Percentiles rank a stretch among this genome's conserved stretches.
These are phyloP conservation scores for Lecanicillium sp. DNA, from an alignment of 2,329 filamentous ascomycete species.

Conservation along the genomic window DNA sequence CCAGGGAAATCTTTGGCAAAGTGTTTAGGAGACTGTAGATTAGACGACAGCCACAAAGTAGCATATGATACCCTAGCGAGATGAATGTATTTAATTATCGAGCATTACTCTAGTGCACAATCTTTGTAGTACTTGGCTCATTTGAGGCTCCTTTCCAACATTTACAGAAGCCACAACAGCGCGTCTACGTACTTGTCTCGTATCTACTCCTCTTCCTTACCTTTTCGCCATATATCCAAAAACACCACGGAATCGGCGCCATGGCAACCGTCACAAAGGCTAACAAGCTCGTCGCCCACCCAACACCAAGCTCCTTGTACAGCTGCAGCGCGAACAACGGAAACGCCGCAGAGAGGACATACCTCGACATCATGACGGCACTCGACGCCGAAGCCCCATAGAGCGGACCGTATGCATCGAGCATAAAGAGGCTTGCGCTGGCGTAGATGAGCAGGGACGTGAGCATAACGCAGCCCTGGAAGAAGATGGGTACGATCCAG, in stretches of 20 bases:
- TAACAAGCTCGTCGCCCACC: slow-evolving; percentile 35
- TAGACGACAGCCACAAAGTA: not conserved
- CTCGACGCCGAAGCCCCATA: slow-evolving; percentile 19
- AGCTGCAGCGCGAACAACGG: slow-evolving; percentile 31
- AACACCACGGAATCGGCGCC: slow-evolving; percentile 26
- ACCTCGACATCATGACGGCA: slow-evolving; percentile 23
- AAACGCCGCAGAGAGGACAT: slow-evolving; percentile 52
- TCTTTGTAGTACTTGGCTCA: no score
- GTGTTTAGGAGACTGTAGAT: slow-evolving; percentile 64
- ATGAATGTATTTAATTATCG: not conserved
- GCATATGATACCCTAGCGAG: no score
- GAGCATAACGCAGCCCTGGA: slow-evolving; percentile 17
- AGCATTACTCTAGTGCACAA: no score
- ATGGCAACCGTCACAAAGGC: slow-evolving; percentile 29
- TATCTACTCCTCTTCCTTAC: slow-evolving; percentile 17
- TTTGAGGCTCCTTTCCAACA: no score
- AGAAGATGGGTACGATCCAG: slow-evolving; percentile 17
- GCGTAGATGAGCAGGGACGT: slow-evolving; percentile 19
- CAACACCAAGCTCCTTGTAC: slow-evolving; percentile 29
- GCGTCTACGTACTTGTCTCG: slow-evolving; percentile 17
- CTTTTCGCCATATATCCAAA: slow-evolving; percentile 16
- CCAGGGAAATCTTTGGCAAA: slow-evolving; percentile 79
- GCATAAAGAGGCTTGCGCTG: slow-evolving; percentile 19
- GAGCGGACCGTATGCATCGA: slow-evolving; percentile 19
- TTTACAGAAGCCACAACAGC: no score